A percentile compares a stretch with the other conserved stretches of the same genome.
These are phyloP conservation scores for Tylopilus sp. DNA, from an alignment of 768 basidiomycete species.

Conservation along the genomic window DNA sequence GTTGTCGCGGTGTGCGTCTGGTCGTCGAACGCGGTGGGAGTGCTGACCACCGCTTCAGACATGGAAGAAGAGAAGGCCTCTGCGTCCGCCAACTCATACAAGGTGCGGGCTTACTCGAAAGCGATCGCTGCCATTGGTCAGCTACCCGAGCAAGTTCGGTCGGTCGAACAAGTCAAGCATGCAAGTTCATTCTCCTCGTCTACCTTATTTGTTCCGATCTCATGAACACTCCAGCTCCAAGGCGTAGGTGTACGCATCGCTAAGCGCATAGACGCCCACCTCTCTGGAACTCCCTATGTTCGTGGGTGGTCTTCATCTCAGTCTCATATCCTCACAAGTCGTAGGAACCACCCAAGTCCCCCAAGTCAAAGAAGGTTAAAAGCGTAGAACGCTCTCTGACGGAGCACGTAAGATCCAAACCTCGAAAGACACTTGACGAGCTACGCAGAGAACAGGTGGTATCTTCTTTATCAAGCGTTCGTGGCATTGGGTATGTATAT, in stretches of 20 bases:
- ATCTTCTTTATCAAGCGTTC: constrained; percentile 36
- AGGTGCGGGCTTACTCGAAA: constrained; percentile 46
- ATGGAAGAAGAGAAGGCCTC: constrained; percentile 42
- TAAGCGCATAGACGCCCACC: constrained; percentile 43
- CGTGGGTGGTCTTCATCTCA: constrained; percentile 28
- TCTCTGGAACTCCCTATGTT: constrained; percentile 32
- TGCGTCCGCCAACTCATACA: constrained; percentile 40
- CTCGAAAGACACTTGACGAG: constrained; percentile 23
- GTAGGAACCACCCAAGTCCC: constrained; percentile 17
- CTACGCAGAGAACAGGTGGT: constrained; percentile 28
- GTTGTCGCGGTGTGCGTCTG: constrained; percentile 40
- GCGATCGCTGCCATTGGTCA: constrained; percentile 44
- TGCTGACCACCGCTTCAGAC: constrained; percentile 24
- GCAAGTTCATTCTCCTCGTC: constrained; percentile 16
- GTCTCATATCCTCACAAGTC: background rate
- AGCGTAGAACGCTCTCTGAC: constrained; percentile 1
- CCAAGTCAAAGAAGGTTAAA: constrained; percentile 1
- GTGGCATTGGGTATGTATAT: constrained; percentile 46
- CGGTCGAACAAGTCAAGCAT: constrained; percentile 38
- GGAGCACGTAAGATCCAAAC: constrained; percentile 1
- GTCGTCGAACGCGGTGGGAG: background rate
- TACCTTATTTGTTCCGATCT: background rate
- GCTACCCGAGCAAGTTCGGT: constrained; percentile 41
- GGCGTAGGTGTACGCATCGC: constrained; percentile 41
- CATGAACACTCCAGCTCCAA: constrained; percentile 22